Percentiles rank a stretch among this genome's conserved stretches.
Conservation (phyloP, 805 yeast genomes). For the Osmozyma mogii region DNA sequence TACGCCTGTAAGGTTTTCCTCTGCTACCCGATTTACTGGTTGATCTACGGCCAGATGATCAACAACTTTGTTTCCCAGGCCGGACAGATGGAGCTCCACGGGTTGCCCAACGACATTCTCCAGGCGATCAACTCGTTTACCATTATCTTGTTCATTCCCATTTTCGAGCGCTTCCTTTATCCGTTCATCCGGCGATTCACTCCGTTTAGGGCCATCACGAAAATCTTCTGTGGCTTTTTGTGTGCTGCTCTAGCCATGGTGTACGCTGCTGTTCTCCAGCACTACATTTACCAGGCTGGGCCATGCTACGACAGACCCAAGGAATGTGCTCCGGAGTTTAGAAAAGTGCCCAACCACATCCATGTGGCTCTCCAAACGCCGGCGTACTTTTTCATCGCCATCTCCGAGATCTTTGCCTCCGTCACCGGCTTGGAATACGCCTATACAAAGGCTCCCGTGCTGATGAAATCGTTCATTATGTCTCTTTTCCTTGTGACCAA, state of each 20-base stretch:
- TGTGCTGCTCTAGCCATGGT: conserved; percentile 60
- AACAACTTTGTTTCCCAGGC: conserved; percentile 71
- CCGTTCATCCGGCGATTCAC: conserved; percentile 39
- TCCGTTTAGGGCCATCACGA: conserved; percentile 61
- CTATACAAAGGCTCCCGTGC: conserved; percentile 11
- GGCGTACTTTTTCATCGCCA: conserved; percentile 6
- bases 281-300: conserved; percentile 57
- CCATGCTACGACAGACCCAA: conserved; percentile 66
- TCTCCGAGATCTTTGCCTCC: conserved; percentile 9
- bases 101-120: conserved; percentile 74
- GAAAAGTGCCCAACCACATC: conserved; percentile 5
- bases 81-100: conserved; percentile 64
- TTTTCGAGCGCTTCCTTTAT: conserved; percentile 51
- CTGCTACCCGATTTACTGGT: conserved; percentile 69
- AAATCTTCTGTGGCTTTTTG: conserved; percentile 64
- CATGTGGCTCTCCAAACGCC: conserved; percentile 8
- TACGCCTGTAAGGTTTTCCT: conserved; percentile 67
- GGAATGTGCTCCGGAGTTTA: conserved; percentile 38
- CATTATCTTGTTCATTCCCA: conserved; percentile 66
- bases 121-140: conserved; percentile 71
- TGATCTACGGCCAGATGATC: conserved; percentile 62
- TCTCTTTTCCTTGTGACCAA: conserved; percentile 52
- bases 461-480: conserved; percentile 12
- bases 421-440: conserved; percentile 13
- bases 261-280: conserved; percentile 70